A percentile compares a stretch with the other conserved stretches of the same genome.
These are phyloP conservation scores for Abrus precatorius DNA, from an alignment of 306 rosid species.

Conservation along the genomic window DNA sequence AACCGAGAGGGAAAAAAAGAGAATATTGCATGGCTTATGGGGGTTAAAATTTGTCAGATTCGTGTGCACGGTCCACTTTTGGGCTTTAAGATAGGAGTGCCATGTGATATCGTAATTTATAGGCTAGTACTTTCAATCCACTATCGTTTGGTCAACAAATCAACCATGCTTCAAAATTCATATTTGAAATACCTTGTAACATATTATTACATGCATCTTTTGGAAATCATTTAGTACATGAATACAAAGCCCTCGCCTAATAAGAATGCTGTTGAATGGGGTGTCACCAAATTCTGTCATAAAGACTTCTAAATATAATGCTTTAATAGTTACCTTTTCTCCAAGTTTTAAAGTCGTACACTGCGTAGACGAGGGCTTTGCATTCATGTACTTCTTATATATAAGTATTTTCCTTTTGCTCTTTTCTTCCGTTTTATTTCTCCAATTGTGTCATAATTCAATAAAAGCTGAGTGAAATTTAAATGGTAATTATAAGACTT, in stretches of 20 bases:
- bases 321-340: not conserved
- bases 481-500: not conserved
- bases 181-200: not conserved
- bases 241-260: slow-evolving; percentile 23
- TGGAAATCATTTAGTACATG: slow-evolving; percentile 27
- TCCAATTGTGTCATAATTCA: not conserved
- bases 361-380: not conserved
- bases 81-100: slow-evolving; percentile 55
- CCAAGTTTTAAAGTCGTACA: not conserved
- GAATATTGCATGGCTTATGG: slow-evolving; percentile 71
- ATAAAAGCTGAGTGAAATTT: not conserved
- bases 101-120: slow-evolving; percentile 59
- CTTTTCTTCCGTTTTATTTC: too few species aligned
- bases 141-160: slow-evolving; percentile 50
- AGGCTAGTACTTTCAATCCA: slow-evolving; percentile 49
- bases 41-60: slow-evolving; percentile 67
- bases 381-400: too few species aligned
- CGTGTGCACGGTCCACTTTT: slow-evolving; percentile 60
- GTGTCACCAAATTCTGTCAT: slow-evolving; percentile 10
- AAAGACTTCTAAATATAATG: not conserved
- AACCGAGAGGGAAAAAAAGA: slow-evolving; percentile 57
- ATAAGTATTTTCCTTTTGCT: too few species aligned
- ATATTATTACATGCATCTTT: slow-evolving; percentile 27
- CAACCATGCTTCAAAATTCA: slow-evolving; percentile 28
- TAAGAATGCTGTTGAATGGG: slow-evolving; percentile 35